phyloP scores from a whole-genome alignment of 306 rosid species.

The Heteromeles arbutifolia region DNA sequence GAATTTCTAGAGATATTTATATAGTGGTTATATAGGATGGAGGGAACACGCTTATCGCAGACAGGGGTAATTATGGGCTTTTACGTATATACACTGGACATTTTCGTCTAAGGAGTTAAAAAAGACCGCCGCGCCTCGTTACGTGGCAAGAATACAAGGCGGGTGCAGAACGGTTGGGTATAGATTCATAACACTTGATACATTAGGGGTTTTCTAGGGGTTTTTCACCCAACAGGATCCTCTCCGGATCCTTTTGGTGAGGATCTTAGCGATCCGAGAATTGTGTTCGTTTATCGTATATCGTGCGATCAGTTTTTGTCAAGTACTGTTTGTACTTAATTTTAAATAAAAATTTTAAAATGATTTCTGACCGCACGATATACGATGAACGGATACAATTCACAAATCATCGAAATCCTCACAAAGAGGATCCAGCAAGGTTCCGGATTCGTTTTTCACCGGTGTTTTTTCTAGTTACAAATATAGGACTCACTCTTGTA shows the following conservation, averaged over 20 bases:
- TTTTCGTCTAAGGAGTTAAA: neutral
- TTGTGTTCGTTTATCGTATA: no score
- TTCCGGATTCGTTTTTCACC: no score
- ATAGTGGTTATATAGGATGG: neutral
- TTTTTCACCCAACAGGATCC: neutral
- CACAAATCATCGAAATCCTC: no score
- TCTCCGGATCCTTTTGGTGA: no score
- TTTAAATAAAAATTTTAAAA: no score
- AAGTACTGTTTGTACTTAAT: no score
- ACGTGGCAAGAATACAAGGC: neutral
- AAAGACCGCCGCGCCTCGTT: no score
- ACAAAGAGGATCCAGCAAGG: no score
- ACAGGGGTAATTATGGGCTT: neutral
- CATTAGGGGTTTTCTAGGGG: constrained; percentile 13
- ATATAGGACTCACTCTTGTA: neutral
- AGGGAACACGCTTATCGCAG: neutral
- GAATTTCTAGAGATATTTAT: neutral
- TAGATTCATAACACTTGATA: neutral
- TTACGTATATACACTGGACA: neutral
- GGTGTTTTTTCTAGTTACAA: neutral
- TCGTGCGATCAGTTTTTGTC: no score
- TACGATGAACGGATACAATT: no score
- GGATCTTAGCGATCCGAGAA: no score
- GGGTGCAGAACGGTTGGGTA: neutral
- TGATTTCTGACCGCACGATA: no score